Conservation (phyloP, 352 stramenopile species). For the Aphanomyces euteiches region DNA sequence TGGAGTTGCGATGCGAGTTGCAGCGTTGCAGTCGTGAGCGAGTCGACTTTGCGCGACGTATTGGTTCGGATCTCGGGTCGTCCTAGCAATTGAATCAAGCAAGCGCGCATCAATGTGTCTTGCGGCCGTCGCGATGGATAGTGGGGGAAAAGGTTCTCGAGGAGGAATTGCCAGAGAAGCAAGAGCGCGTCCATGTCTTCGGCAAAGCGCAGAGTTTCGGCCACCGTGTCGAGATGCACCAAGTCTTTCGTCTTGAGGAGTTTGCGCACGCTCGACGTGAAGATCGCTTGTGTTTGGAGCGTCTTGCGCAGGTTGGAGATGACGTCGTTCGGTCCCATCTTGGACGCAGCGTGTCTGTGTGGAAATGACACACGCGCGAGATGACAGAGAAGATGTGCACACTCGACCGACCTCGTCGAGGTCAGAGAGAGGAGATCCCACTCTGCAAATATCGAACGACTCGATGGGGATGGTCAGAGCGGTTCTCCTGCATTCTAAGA, state of each 20-base stretch:
- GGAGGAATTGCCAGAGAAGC: constrained; percentile 13
- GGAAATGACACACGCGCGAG: too few species aligned
- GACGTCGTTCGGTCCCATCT: constrained; percentile 15
- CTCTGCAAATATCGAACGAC: too few species aligned
- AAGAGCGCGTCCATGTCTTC: constrained; percentile 11
- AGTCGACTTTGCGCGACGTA: constrained; percentile 5
- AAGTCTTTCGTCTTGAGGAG: constrained; percentile 19
- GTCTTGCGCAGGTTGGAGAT: background rate
- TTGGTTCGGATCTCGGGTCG: constrained; percentile 3
- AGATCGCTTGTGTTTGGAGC: background rate
- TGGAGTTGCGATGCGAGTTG: background rate
- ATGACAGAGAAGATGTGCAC: too few species aligned
- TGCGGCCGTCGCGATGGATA: background rate
- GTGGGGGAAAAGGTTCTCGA: constrained; percentile 1
- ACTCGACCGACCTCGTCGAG: too few species aligned
- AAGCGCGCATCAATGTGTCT: background rate
- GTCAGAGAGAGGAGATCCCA: too few species aligned
- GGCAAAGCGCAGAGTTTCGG: background rate
- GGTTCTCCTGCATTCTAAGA: too few species aligned
- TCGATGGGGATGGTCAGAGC: too few species aligned
- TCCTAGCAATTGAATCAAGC: background rate
- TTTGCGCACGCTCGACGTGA: constrained; percentile 2
- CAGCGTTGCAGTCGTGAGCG: constrained; percentile 4
- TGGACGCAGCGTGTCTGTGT: too few species aligned
- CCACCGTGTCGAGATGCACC: background rate